Evolutionary conservation across 352 stramenopile species (phyloP), one percentile per base, ranked within the genome.

Genomic region (Aphanomyces cochlioides): DNA sequence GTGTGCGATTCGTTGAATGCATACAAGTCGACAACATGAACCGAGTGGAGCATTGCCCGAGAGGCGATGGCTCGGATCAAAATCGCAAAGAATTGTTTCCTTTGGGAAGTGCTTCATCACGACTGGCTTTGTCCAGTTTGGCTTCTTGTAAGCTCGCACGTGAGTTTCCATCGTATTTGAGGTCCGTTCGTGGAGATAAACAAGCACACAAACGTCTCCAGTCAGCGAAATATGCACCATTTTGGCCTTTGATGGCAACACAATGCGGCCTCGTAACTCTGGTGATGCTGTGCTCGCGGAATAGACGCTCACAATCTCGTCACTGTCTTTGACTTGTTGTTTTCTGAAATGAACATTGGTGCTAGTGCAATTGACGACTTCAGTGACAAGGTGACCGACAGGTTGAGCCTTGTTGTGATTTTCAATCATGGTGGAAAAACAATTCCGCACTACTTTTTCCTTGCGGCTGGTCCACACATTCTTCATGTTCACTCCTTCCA

Each of bases 1-100:
- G 59, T 70, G 54, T 70, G 61, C 54, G 64, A 70, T 34, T 70
- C 64, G 54, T 70, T 70, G 39, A 70, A 70, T 37, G 64, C 64
- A 21, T 54, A 70, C 1, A 70, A 8, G 1, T 70, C 64, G n/a
- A 70, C 54, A 13, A 19, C 13, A 10, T 6, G 7, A 10, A n/a
- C 28, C 15, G 47, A 70, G 39, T 70, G 64, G 1, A 70, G 54
- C 45, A 70, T 8, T 3, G n/a, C 64, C n/a, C n/a, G 61, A 38
- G 43, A 63, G 56, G 38, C 64, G 64, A 10, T 70, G 48, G 36
- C 15, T 38, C 36, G 47, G 12, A 28, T 70, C 64, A 47, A 70
- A 70, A 38, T 70, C 64, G 39, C 45, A 60, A 4, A 19, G 19
- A 15, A 48, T 7, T n/a, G 53, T 38, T 40, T 50, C 37, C 3